Conservation (phyloP, 2,329 filamentous ascomycete species). For the Drechslerella dactyloides region DNA sequence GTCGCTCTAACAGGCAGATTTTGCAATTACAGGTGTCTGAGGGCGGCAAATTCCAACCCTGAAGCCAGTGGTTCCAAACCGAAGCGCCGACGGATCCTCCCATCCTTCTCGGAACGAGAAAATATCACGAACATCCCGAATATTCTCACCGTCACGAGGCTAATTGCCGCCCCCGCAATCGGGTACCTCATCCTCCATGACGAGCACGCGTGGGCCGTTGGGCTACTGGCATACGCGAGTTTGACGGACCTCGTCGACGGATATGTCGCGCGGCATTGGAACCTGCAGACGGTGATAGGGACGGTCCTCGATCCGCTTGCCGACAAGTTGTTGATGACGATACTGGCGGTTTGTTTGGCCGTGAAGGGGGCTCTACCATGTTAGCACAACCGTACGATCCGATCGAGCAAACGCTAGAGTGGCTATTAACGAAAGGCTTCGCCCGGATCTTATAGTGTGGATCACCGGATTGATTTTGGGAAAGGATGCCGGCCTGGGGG, state of each 20-base stretch:
- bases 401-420: neutral
- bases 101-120: constrained; percentile 65
- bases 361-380: constrained; percentile 80
- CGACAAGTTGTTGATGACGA: constrained; percentile 94
- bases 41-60: constrained; percentile 5
- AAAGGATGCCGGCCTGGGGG: constrained; percentile 79
- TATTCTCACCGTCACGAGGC: constrained; percentile 82
- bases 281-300: constrained; percentile 89
- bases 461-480: constrained; percentile 89
- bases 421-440: constrained; percentile 9
- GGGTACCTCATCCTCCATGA: constrained; percentile 89
- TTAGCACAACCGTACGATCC: constrained; percentile 10
- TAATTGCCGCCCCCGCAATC: constrained; percentile 80
- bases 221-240: constrained; percentile 89
- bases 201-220: constrained; percentile 77
- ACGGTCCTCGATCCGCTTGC: constrained; percentile 96
- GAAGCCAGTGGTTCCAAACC: constrained; percentile 1
- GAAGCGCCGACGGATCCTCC: constrained; percentile 36
- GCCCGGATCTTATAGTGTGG: constrained; percentile 67
- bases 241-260: constrained; percentile 92
- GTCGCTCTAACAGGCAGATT: neutral
- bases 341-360: constrained; percentile 83
- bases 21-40: constrained; percentile 16
- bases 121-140: constrained; percentile 99
- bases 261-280: constrained; percentile 87